Conservation (phyloP, 768 basidiomycete species). For the Russula ochroleuca region DNA sequence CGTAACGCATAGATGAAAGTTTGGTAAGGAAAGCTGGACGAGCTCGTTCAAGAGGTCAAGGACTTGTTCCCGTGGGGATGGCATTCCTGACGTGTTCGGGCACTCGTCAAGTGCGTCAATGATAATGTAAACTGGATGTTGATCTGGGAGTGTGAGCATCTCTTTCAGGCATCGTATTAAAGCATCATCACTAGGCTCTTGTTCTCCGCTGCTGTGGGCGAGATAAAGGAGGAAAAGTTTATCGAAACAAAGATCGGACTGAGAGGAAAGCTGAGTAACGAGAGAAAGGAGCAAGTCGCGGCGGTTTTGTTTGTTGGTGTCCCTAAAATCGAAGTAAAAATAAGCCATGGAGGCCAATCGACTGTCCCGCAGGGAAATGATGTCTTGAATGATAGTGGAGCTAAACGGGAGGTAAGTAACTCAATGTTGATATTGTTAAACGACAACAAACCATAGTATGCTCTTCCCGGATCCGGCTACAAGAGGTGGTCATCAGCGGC, state of each 20-base stretch:
- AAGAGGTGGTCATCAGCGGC: neutral
- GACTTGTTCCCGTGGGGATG: neutral
- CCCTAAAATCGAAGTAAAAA: constrained; percentile 7
- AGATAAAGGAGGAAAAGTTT: too few relatives aligned
- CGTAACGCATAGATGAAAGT: constrained; percentile 2
- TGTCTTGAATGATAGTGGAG: constrained; percentile 6
- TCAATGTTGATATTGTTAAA: too few relatives aligned
- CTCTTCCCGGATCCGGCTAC: constrained; percentile 11
- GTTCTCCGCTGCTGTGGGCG: neutral
- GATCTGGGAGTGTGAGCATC: neutral
- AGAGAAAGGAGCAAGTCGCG: constrained; percentile 2
- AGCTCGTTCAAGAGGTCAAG: neutral
- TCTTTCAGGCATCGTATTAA: neutral
- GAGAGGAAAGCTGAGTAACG: neutral
- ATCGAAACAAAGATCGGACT: neutral
- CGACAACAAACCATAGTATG: neutral
- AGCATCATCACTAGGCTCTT: neutral
- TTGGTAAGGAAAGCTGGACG: neutral
- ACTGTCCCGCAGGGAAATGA: neutral
- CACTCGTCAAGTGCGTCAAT: constrained; percentile 14
- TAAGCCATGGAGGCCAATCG: neutral
- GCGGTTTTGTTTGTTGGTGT: neutral
- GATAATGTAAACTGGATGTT: neutral
- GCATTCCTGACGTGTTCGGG: neutral
- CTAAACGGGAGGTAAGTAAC: neutral